Conservation (phyloP, 179 eudicot genomes). For the Beta macrorhiza region DNA sequence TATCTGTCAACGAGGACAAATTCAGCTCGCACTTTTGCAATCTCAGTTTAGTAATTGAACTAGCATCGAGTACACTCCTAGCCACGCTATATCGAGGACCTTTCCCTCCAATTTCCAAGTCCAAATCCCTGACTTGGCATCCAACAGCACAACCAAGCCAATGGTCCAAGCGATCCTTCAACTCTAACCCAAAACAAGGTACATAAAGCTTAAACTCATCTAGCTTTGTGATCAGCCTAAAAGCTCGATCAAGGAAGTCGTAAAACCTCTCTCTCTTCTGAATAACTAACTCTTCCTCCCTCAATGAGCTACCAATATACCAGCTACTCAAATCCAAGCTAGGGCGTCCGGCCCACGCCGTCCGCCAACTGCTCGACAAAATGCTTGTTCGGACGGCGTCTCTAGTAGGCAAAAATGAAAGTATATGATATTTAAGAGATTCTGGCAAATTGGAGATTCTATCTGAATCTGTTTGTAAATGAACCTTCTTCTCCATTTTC, state of each 20-base stretch:
- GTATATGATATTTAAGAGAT: slow-evolving; percentile 6
- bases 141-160: slow-evolving; percentile 16
- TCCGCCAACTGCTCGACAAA: slow-evolving; percentile 16
- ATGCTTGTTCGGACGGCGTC: slow-evolving; percentile 10
- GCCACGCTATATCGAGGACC: slow-evolving; percentile 14
- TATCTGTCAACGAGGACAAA: not conserved
- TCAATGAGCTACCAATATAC: not conserved
- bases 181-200: not conserved
- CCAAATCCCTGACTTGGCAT: not conserved
- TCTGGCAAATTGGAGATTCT: not conserved
- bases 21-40: slow-evolving; percentile 4
- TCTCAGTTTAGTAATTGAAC: not conserved
- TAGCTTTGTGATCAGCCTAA: not conserved
- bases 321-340: not conserved
- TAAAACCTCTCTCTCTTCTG: not conserved
- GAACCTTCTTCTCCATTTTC: slow-evolving; percentile 9
- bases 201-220: slow-evolving; percentile 14
- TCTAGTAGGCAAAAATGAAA: slow-evolving; percentile 6
- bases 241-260: not conserved
- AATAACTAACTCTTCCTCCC: not conserved
- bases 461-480: not conserved
- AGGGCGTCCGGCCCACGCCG: not conserved
- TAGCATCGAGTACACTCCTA: slow-evolving; percentile 3
- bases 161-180: not conserved
- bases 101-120: not conserved